Evolutionary conservation across 805 yeast genomes (phyloP), one percentile per base, ranked within the genome.

Genomic region (Vanderwaltozyma verrucispora): DNA sequence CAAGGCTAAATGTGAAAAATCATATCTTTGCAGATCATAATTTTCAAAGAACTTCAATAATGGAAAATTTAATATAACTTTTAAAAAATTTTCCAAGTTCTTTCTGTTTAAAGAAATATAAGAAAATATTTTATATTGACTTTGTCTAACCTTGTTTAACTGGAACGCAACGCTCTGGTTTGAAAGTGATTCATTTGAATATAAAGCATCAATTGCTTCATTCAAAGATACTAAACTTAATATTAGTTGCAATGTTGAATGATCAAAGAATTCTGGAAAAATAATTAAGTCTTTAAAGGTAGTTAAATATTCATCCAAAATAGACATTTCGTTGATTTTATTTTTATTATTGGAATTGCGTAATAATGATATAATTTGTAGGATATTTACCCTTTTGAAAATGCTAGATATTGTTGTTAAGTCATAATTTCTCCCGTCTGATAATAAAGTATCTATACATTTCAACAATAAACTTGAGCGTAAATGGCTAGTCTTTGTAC

Each of bases 231-330:
- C 23, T 12, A 53, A 28, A 8, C 38, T 17, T 25, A 43, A 30
- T 4, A 53, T 40, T 5, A 43, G 35, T 13, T 42, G 38, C 30
- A 51, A 30, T 15, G 47, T 35, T 12, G 33, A 32, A 17, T 41
- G 32, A 6, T 47, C 42, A 39, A 63, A 62, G 30, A 61, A 48
- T 25, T 62, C 62, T 5, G 53, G 56, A 35, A 59, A 63, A 2
- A 55, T 39, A 1, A 58, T 45, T 5, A 61, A 37, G 33, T 63
- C 65, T 35, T 54, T 57, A 36, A 54, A 60, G 4, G 47, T 42
- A 8, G 43, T 35, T 1, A 59, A 35, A 35, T 62, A 63, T 26
- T 54, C 57, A 36, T 62, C 63, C 25, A 52, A 45, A 5, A 61
- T 32, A 10, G 53, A 45, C 24, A 54, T 28, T 28, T 56, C 59